Base-by-base conservation (phyloP, 1,284 basidiomycete genomes). In the Rhodotorula sp. region DNA sequence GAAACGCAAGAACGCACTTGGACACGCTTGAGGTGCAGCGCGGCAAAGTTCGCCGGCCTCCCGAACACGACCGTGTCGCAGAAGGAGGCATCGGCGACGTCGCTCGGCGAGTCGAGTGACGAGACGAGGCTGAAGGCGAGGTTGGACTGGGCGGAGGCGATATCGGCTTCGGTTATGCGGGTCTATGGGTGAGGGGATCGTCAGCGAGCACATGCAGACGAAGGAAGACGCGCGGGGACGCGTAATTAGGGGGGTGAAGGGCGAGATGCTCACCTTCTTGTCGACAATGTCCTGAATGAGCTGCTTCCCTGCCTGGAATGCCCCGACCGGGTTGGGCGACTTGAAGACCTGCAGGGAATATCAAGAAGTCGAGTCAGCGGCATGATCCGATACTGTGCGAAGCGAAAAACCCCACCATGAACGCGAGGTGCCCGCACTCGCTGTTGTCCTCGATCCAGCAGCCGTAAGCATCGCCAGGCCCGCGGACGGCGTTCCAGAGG, bases 131-230 rank as follows among this genome's bases (percentile, higher is more conserved):
- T 84, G 79, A 88, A 98, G 17, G 95, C 92, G 77, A 97, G 88
- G 66, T 88, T 91, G 69, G 91, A 92, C 84, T 96, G 94, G 10
- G 94, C 93, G 0, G 91, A 90, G 76, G 97, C 94, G n/a, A 99
- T 83, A 19, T 89, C 88, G 3, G 91, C 90, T 66, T 88, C 85
- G 61, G 92, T 91, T 25, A 99, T 83, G 55, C 86, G 85, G 75
- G 91, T 87, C 61, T 62, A 15, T 7, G 32, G 4, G n/a, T 15
- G 44, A 32, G 37, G 6, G 2, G 44, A 12, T 21, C 41, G 32
- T n/a, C 56, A 36, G 37, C 9, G 22, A 29, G 36, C 21, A n/a
- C 57, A 2, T n/a, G 10, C 9, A 17, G 4, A 29, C n/a, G n/a
- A n/a, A n/a, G n/a, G n/a, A n/a, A n/a, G n/a, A n/a, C n/a, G n/a